A percentile compares a stretch with the other conserved stretches of the same genome.
These are phyloP conservation scores for Tolypocladium nubicola DNA, from an alignment of 2,329 filamentous ascomycete genomes.

Conservation along the genomic window DNA sequence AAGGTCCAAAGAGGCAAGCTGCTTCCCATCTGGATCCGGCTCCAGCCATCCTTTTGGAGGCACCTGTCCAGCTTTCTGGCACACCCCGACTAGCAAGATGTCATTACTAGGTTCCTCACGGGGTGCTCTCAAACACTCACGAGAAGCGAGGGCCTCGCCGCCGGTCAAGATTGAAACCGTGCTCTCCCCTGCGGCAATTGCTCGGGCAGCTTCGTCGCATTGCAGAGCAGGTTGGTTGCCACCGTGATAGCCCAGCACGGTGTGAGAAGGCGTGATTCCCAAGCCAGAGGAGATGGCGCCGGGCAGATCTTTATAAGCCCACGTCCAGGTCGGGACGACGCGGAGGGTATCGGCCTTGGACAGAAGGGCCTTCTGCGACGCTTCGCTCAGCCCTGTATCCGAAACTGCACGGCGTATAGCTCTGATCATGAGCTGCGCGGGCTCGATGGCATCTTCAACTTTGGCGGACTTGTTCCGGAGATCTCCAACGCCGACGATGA, in stretches of 20 bases:
- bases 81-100: constrained; percentile 16
- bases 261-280: constrained; percentile 33
- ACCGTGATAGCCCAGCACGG: constrained; percentile 45
- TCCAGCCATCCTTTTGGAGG: constrained; percentile 51
- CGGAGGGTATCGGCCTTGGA: constrained; percentile 43
- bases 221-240: constrained; percentile 52
- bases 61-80: constrained; percentile 17
- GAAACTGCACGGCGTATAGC: constrained; percentile 40
- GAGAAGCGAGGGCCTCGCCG: constrained; percentile 52
- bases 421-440: constrained; percentile 45
- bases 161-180: constrained; percentile 51
- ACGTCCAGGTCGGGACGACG: constrained; percentile 55
- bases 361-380: background rate
- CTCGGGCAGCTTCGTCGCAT: constrained; percentile 51
- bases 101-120: background rate
- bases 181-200: constrained; percentile 40
- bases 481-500: constrained; percentile 54
- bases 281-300: constrained; percentile 39
- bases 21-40: constrained; percentile 31
- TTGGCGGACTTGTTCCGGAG: constrained; percentile 44
- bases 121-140: constrained; percentile 17
- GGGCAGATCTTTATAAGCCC: constrained; percentile 52
- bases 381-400: constrained; percentile 28
- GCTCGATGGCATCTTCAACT: constrained; percentile 41
- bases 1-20: constrained; percentile 35